Percentiles rank a stretch among this genome's conserved stretches.
Evolutionary conservation across 2,329 filamentous ascomycete genomes (phyloP).

Genomic region (Aspergillus texensis): DNA sequence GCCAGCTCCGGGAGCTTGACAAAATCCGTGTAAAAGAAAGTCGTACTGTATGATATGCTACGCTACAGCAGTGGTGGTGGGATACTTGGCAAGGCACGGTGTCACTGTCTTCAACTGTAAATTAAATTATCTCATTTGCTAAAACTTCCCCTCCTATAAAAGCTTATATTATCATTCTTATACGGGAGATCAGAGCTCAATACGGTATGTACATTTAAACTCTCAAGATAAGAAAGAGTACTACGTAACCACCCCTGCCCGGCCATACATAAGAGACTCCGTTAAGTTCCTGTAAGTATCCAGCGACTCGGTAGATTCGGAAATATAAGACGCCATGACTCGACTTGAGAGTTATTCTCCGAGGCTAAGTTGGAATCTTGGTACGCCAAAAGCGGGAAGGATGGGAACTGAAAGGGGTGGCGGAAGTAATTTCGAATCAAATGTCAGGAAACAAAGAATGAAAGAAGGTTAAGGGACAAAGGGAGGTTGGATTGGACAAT

Average conservation of each 20-base stretch:
- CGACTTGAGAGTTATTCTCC: slow-evolving; percentile 13
- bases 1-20: no score
- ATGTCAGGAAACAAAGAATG: neutral
- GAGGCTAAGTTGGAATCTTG: slow-evolving; percentile 22
- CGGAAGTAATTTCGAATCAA: neutral
- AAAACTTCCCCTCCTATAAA: neutral
- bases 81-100: neutral
- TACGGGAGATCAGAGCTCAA: neutral
- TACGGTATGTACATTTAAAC: neutral
- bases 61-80: neutral
- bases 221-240: neutral
- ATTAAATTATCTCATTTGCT: neutral
- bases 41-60: neutral
- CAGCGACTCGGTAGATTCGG: neutral
- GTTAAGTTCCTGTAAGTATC: neutral
- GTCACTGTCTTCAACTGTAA: neutral
- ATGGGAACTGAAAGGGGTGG: slow-evolving; percentile 13
- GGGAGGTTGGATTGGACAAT: neutral
- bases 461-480: neutral
- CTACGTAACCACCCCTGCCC: neutral
- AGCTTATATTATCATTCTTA: neutral
- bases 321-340: neutral
- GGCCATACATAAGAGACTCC: neutral
- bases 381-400: slow-evolving; percentile 24
- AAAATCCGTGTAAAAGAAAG: neutral